Evolutionary conservation across 2,329 filamentous ascomycete genomes (phyloP), one percentile per base, ranked within the genome.

Genomic region (Fusarium pseudocircinatum): DNA sequence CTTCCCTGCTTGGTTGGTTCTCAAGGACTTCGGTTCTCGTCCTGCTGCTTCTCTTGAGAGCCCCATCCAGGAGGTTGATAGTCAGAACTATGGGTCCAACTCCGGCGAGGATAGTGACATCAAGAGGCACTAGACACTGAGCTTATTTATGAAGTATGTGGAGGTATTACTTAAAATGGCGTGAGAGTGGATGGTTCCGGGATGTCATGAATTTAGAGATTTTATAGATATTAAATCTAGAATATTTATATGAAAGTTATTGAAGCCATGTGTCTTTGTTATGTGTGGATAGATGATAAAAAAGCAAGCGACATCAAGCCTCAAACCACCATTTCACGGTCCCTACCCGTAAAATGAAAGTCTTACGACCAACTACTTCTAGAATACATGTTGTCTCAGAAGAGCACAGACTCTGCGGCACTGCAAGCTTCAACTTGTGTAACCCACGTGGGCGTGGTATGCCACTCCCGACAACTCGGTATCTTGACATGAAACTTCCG

Each of bases 1-100:
- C 16, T 72, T 86, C 5, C 92, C 92, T 0, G 91, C 90, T 0
- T 94, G 92, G 92, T 74, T 92, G 22, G 89, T 94, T 0, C 75
- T 94, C 14, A 86, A 85, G 43, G 81, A 89, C 13, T 78, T 80
- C 63, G 78, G 77, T 1, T 59, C 68, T 18, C 47, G 26, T 16
- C 6, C 54, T 4, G 20, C 28, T 16, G 12, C 58, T 10, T 73
- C 60, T 0, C 40, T 62, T 22, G 73, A 72, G 32, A 53, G 50
- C 7, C 66, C 40, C 1, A 37, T 52, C 44, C 56, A 67, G 22
- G 46, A 63, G 7, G 58, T 67, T 24, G 58, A 52, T 9, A 77
- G 73, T 26, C 56, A 74, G 32, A 66, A 64, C 13, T 67, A 67
- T 22, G 40, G 60, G 11, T 76, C 74, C 4, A 63, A 73, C 28